Conservation (phyloP, 1,284 basidiomycete genomes). For the Phylloporus gajari region DNA sequence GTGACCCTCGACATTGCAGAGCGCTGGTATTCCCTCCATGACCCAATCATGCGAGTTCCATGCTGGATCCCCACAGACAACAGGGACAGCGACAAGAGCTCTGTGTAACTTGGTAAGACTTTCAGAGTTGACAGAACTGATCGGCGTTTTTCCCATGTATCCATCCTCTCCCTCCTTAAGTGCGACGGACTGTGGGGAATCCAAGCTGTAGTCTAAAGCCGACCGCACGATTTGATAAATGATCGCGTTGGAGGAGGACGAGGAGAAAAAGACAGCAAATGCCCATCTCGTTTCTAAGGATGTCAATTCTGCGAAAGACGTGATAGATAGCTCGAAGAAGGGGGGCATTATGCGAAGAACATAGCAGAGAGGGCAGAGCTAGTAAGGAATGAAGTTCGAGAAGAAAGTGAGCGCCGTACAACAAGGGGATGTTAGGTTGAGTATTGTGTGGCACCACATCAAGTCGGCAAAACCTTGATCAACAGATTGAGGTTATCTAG, state of each 20-base stretch:
- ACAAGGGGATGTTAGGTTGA: no score
- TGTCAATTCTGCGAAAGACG: conserved; percentile 36
- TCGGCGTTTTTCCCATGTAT: conserved; percentile 33
- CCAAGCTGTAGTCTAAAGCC: conserved; percentile 39
- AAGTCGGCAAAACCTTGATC: background rate
- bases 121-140: conserved; percentile 43
- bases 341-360: conserved; percentile 35
- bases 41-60: conserved; percentile 45
- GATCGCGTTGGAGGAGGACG: conserved; percentile 40
- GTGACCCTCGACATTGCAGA: conserved; percentile 41
- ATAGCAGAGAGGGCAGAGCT: background rate
- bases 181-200: conserved; percentile 46
- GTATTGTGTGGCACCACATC: no score
- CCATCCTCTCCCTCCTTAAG: conserved; percentile 42
- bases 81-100: conserved; percentile 36
- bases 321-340: conserved; percentile 45
- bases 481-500: background rate
- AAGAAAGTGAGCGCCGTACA: conserved; percentile 1
- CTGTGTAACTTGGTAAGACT: conserved; percentile 38
- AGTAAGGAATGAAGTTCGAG: conserved; percentile 3
- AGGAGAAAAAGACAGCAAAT: conserved; percentile 42
- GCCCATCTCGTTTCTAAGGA: conserved; percentile 34
- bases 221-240: conserved; percentile 44
- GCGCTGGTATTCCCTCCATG: conserved; percentile 43
- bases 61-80: conserved; percentile 39